Percentiles rank a stretch among this genome's conserved stretches.
Conservation (phyloP, 2,329 filamentous ascomycete genomes). For the Sclerotinia subarctica region DNA sequence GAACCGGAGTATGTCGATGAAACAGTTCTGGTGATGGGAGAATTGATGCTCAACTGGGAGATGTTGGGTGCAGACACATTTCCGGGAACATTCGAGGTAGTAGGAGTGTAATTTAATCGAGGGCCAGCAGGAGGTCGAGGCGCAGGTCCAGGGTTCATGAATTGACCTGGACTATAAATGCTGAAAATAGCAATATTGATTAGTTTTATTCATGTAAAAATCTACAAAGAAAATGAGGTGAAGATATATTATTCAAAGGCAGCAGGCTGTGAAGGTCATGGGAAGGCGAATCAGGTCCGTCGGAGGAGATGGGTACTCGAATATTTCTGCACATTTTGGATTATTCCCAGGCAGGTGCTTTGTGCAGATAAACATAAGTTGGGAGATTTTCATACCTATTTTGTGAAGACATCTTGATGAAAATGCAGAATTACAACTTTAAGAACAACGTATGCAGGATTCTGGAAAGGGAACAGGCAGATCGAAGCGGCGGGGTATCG, state of each 20-base stretch:
- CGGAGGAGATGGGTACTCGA: neutral
- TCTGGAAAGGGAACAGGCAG: conserved; percentile 16
- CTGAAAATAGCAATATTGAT: conserved; percentile 38
- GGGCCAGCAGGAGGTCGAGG: conserved; percentile 84
- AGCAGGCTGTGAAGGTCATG: neutral
- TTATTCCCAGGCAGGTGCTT: conserved; percentile 21
- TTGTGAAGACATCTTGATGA: conserved; percentile 36
- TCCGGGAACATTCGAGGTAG: conserved; percentile 65
- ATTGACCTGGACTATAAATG: conserved; percentile 62
- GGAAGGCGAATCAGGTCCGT: neutral
- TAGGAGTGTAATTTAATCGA: conserved; percentile 75
- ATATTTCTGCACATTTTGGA: neutral
- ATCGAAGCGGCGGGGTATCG: conserved; percentile 35
- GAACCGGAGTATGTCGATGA: conserved; percentile 68
- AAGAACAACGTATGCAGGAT: conserved; percentile 18
- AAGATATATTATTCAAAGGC: conserved; percentile 13
- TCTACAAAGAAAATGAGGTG: conserved; percentile 12
- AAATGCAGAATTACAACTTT: conserved; percentile 26
- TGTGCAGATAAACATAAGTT: conserved; percentile 26
- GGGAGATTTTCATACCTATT: conserved; percentile 33
- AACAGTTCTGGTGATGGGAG: conserved; percentile 63
- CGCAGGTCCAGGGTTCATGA: conserved; percentile 96
- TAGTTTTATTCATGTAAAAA: conserved; percentile 12
- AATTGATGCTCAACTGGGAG: conserved; percentile 50
- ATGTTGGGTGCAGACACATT: conserved; percentile 79